Evolutionary conservation across 306 rosid genomes (phyloP).

Genomic region (Inga laurina): DNA sequence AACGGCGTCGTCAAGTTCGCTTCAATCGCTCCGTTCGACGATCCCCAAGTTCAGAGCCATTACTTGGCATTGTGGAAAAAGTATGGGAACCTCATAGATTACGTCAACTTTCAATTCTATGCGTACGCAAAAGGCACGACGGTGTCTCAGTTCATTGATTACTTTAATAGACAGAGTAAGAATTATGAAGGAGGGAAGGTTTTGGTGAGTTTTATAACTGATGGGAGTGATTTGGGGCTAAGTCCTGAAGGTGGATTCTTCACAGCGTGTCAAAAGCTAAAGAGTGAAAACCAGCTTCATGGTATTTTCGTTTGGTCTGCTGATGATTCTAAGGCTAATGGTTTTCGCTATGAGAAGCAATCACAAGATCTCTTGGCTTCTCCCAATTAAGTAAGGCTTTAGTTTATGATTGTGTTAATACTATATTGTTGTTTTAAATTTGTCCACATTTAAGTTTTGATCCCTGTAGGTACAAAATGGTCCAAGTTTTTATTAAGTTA

Average conservation of each 20-base stretch:
- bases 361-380: slow-evolving; percentile 51
- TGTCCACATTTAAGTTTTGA: too few relatives aligned
- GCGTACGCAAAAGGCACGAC: slow-evolving; percentile 70
- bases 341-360: slow-evolving; percentile 68
- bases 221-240: slow-evolving; percentile 61
- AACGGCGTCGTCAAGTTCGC: slow-evolving; percentile 61
- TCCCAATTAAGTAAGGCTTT: slow-evolving; percentile 5
- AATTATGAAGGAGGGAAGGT: slow-evolving; percentile 72
- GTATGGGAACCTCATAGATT: slow-evolving; percentile 65
- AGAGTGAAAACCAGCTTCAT: slow-evolving; percentile 48
- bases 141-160: slow-evolving; percentile 55
- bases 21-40: slow-evolving; percentile 78
- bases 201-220: slow-evolving; percentile 63
- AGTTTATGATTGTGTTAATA: not conserved
- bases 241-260: slow-evolving; percentile 62
- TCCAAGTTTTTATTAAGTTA: too few relatives aligned
- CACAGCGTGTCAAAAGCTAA: slow-evolving; percentile 55
- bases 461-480: too few relatives aligned
- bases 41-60: slow-evolving; percentile 62
- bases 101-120: slow-evolving; percentile 83
- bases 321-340: slow-evolving; percentile 71
- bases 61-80: slow-evolving; percentile 73
- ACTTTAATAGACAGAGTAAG: slow-evolving; percentile 58
- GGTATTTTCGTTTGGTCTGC: slow-evolving; percentile 87
- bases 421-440: too few relatives aligned